These are phyloP conservation scores for Nicotiana noctiflora DNA, from an alignment of 257 asterid genomes.

Conservation along the genomic window DNA sequence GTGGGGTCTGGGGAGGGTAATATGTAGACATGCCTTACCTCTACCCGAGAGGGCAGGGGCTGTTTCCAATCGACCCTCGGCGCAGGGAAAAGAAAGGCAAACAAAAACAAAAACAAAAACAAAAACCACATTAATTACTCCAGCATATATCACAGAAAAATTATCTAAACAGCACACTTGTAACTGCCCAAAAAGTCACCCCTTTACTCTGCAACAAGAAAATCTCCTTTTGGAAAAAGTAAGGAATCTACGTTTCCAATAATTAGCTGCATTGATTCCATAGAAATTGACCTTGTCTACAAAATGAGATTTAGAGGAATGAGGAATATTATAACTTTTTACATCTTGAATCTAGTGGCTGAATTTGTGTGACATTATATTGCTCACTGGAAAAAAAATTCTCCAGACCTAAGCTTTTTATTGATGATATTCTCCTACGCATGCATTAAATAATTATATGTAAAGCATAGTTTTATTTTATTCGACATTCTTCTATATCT, in stretches of 20 bases:
- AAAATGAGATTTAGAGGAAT: neutral
- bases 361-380: neutral
- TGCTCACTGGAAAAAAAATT: neutral
- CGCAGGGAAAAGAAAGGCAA: no score
- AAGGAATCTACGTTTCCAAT: conserved; percentile 12
- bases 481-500: neutral
- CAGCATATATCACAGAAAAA: no score
- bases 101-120: no score
- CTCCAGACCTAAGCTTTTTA: neutral
- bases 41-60: no score
- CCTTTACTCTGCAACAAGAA: neutral
- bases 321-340: neutral
- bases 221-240: neutral
- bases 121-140: no score
- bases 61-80: no score
- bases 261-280: conserved; percentile 10
- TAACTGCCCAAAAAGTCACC: neutral
- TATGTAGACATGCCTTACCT: no score
- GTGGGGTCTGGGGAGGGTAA: no score
- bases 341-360: neutral
- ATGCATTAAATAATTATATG: neutral
- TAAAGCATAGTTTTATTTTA: neutral
- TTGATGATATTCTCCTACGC: neutral
- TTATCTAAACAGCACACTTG: no score
- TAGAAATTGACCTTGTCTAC: neutral